Evolutionary conservation across 306 rosid genomes (phyloP).

Genomic region (Inga laurina): DNA sequence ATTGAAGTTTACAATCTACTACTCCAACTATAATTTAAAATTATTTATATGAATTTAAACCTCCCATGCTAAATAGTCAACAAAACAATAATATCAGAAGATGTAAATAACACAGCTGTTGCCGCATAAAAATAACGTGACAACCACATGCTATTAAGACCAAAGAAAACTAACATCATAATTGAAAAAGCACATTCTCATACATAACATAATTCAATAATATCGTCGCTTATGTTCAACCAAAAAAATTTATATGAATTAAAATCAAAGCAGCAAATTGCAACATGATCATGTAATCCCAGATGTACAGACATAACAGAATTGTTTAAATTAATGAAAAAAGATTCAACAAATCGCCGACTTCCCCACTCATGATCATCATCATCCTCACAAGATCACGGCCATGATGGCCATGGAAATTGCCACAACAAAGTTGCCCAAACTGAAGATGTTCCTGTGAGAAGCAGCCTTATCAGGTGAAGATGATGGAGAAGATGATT

Average conservation of each 20-base stretch:
- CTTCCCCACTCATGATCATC: not conserved
- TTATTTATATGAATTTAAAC: not conserved
- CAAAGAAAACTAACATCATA: slow-evolving; percentile 15
- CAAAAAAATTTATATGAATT: slow-evolving; percentile 40
- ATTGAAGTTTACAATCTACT: not conserved
- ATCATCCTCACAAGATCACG: slow-evolving; percentile 55
- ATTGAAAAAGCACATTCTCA: slow-evolving; percentile 42
- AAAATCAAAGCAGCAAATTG: slow-evolving; percentile 52
- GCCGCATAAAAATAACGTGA: slow-evolving; percentile 18
- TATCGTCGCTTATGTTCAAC: slow-evolving; percentile 51
- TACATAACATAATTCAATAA: slow-evolving; percentile 46
- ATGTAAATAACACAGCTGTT: slow-evolving; percentile 25
- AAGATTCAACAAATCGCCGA: slow-evolving; percentile 25
- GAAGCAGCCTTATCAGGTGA: slow-evolving; percentile 58
- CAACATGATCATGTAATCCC: slow-evolving; percentile 31
- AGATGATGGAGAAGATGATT: slow-evolving; percentile 66
- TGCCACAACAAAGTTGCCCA: slow-evolving; percentile 62
- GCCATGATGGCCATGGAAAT: slow-evolving; percentile 56
- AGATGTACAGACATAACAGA: slow-evolving; percentile 56
- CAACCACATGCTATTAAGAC: slow-evolving; percentile 23
- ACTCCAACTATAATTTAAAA: not conserved
- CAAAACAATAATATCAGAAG: not conserved
- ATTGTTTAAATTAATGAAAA: slow-evolving; percentile 53
- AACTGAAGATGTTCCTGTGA: slow-evolving; percentile 49
- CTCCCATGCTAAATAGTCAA: not conserved